Evolutionary conservation across 148 eudicot species (phyloP), one percentile per base, ranked within the genome.

Genomic region (Rhododendron griersonianum): DNA sequence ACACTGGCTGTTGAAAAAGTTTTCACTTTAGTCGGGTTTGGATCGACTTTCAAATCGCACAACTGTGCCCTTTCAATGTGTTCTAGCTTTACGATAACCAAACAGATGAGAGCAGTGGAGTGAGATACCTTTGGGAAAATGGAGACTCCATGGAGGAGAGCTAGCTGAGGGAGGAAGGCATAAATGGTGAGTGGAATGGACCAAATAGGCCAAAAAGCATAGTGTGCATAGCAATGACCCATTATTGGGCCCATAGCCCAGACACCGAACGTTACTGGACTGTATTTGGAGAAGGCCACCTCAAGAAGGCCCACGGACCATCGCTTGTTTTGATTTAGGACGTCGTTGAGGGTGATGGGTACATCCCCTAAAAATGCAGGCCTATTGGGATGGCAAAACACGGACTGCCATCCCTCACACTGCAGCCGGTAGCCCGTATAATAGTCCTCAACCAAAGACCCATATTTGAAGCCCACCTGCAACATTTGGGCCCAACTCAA

Each of bases 301-400:
- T 93, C 91, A 78, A 89, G 89, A 48, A 93, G 93, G 37, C 97
- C 97, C 67, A 88, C 88, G 3, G 61, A 59, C 95, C 95, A 94
- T 71, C 97, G 87, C 78, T 90, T 92, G 81, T 80, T 78, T 69
- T 93, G 97, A 78, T 86, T 89, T 53, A 93, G 59, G 15, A 83
- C 48, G 75, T 93, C 95, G 28, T 81, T 28, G 47, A 94, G 90
- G 2, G 87, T 75, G 14, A 89, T 84, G 0, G 97, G 97, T 37
- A 87, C 77, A 78, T 92, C 93, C 10, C 95, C 97, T 67, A 93
- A 87, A 84, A 92, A 94, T 10, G 93, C 93, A 2, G 93, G 88
- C 83, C 93, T 88, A 3, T 88, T 83, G 0, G 97, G 97, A 84
- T 87, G 15, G 86, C 92, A 93, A 80, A 93, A 91, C 28, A 89